phyloP scores from a whole-genome alignment of 225 moss, liverwort and hornwort species.

The Antitrichia curtipendula region DNA sequence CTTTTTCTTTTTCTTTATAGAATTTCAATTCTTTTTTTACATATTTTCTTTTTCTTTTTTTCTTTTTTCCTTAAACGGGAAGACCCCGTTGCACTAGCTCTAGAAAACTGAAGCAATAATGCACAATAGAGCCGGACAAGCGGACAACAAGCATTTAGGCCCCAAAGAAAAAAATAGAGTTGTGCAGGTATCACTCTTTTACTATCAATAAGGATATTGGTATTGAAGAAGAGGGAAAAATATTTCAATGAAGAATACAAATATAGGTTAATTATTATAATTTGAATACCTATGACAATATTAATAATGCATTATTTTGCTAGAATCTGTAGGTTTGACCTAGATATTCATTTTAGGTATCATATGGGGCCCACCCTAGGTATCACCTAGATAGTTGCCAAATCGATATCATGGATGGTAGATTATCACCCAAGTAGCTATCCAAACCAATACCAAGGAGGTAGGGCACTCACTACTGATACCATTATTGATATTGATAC shows the following conservation, averaged over 20 bases:
- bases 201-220: background rate
- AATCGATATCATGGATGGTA: background rate
- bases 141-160: background rate
- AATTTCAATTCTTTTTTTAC: background rate
- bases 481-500: background rate
- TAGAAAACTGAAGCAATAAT: background rate
- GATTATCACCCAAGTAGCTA: background rate
- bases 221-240: background rate
- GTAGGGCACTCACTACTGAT: background rate
- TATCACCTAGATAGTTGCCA: background rate
- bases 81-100: too few relatives aligned
- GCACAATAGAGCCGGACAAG: rapidly evolving
- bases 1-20: too few relatives aligned
- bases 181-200: background rate
- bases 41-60: background rate
- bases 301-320: too few relatives aligned
- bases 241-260: background rate
- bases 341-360: background rate
- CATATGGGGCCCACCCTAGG: background rate
- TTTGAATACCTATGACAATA: rapidly evolving
- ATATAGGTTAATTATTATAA: too few relatives aligned
- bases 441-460: background rate
- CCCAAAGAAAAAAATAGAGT: background rate
- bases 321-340: background rate
- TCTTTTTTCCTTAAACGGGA: background rate